Conservation (phyloP, 345 rosid genomes). For the Sonneratia alba region DNA sequence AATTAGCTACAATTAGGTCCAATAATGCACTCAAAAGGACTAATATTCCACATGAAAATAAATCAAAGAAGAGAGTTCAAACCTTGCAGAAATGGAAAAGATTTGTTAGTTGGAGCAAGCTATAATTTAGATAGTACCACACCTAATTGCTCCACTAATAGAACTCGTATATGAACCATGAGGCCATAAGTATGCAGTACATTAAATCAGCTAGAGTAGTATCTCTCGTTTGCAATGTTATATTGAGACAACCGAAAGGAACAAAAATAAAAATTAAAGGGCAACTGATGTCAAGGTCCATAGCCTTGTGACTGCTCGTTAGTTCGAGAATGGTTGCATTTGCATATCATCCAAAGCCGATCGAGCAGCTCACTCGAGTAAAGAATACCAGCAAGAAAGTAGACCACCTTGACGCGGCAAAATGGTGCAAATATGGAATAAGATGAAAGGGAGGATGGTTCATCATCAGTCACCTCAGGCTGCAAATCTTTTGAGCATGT, state of each 20-base stretch:
- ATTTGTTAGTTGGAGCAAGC: not conserved
- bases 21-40: slow-evolving; percentile 7
- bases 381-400: not conserved
- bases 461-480: not conserved
- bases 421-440: not conserved
- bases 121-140: no score
- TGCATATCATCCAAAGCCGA: not conserved
- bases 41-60: slow-evolving; percentile 9
- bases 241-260: no score
- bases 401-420: not conserved
- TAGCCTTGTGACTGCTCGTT: no score
- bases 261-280: no score
- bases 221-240: no score
- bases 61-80: not conserved
- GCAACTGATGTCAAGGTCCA: no score
- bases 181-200: no score
- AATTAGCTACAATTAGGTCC: not conserved
- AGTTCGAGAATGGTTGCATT: not conserved
- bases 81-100: not conserved
- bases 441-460: not conserved
- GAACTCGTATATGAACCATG: no score
- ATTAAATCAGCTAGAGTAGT: no score
- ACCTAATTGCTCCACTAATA: no score
- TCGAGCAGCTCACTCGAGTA: not conserved
- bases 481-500: not conserved